Evolutionary conservation across 352 stramenopile genomes (phyloP), one percentile per base, ranked within the genome.

Genomic region (Pythium monospermum): DNA sequence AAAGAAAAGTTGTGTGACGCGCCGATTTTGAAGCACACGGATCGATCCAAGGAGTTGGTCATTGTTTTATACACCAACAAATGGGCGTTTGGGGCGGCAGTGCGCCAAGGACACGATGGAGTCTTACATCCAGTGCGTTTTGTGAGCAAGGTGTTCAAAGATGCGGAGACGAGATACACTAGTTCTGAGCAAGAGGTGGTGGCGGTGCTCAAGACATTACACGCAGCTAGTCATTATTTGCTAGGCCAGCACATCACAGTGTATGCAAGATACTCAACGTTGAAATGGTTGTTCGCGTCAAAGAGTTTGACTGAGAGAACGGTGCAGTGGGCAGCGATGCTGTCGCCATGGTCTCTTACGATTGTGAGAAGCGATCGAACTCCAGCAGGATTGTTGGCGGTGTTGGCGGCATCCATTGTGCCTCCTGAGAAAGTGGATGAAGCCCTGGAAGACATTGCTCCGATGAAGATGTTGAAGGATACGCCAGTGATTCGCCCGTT

Each of bases 101-200:
- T 64, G 3, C 1, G 44, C 10, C 56, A 64, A 27, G 49, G 59
- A 15, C 8, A 37, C 33, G 40, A 59, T 11, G 49, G 49, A 5
- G 19, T 22, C 26, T 32, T 43, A 12, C 6, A 36, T 21, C 50
- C 50, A 13, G 46, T 65, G 2, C 31, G 28, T 16, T 65, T 53
- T 38, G 39, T 41, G 15, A 65, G 57, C 23, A 18, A 46, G n/a
- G 50, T 60, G 19, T 36, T 65, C 0, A 65, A 61, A 23, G 1
- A 15, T 12, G 37, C 33, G 25, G 57, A 65, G 36, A 32, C 44
- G 11, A 51, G 53, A 28, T 52, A 52, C 5, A 19, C 11, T 1
- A 37, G 3, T 4, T 44, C 44, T 0, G 57, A 65, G 38, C 49
- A 57, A 18, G 57, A 65, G 35, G 41, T 65, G 7, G 28, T 65